Evolutionary conservation across 257 asterid species (phyloP), one percentile per base, ranked within the genome.

Genomic region (Sherardia arvensis): DNA sequence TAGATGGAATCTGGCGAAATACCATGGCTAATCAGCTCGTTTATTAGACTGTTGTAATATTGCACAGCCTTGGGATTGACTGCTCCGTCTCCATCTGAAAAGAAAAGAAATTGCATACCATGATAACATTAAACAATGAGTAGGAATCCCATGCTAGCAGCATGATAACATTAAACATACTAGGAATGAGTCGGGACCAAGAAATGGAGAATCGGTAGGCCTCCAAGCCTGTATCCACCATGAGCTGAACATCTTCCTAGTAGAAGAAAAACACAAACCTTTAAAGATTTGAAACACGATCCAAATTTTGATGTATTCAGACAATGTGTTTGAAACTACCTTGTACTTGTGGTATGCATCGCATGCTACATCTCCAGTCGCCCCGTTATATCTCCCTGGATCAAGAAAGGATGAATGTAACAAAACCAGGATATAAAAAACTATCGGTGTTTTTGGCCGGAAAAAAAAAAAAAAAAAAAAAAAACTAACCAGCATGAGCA

Each of bases 301-400:
- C 5, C 18, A 11, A 38, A 18, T 15, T 38, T 38, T 12, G n/a
- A n/a, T 38, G 2, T 2, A 38, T 38, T 58, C n/a, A 15, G 1
- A 30, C 26, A 8, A 58, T 58, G 7, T 29, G 18, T 7, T 29
- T 21, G 26, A n/a, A 29, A 5, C 12, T 5, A 43, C 66, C 68
- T 64, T 64, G 28, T 64, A 64, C 28, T 48, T 64, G 68, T 64
- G 68, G 55, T 64, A 64, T 1, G 3, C 15, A 30, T 64, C 68
- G 22, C 68, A 64, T 20, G 68, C 68, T 64, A 49, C 26, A 8
- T 64, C 68, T 64, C 68, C 68, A 11, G 48, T 64, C 10, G 68
- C 68, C 28, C 68, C 68, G 14, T 64, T 21, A 58, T 58, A 58
- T 58, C 21, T 58, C 33, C 62, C 62, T 58, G 62, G 29, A 58